Percentiles rank a stretch among this genome's conserved stretches.
Conservation (phyloP, 2,329 filamentous ascomycete species). For the Xylaria sp. region DNA sequence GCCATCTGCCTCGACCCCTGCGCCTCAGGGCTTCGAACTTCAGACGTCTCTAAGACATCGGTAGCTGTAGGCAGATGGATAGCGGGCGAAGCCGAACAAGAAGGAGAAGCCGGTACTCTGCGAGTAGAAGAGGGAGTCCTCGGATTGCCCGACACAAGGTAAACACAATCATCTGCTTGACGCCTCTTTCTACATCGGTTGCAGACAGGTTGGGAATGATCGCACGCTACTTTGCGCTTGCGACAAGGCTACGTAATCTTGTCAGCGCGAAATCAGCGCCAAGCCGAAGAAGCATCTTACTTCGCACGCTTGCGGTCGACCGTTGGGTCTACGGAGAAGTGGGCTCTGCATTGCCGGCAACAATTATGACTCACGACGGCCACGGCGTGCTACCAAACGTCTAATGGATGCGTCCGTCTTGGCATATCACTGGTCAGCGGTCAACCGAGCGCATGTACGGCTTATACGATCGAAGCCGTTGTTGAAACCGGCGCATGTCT, state of each 20-base stretch:
- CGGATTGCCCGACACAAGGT: slow-evolving; percentile 43
- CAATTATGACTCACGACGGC: slow-evolving; percentile 33
- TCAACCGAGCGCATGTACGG: neutral
- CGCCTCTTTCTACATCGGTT: slow-evolving; percentile 53
- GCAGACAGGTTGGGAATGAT: slow-evolving; percentile 56
- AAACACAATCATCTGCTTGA: slow-evolving; percentile 51
- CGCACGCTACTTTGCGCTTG: slow-evolving; percentile 57
- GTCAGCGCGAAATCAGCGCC: slow-evolving; percentile 33
- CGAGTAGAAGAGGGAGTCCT: slow-evolving; percentile 9
- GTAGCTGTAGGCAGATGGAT: neutral
- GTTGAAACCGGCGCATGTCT: slow-evolving; percentile 1
- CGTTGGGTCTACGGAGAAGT: slow-evolving; percentile 48
- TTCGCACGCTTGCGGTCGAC: slow-evolving; percentile 48
- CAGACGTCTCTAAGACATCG: slow-evolving; percentile 15
- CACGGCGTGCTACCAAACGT: slow-evolving; percentile 1
- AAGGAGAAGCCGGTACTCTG: slow-evolving; percentile 28
- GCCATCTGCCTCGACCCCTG: slow-evolving; percentile 33
- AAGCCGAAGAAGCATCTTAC: slow-evolving; percentile 39
- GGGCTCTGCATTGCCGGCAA: slow-evolving; percentile 33
- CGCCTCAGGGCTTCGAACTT: slow-evolving; percentile 35
- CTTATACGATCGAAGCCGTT: slow-evolving; percentile 2
- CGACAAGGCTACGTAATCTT: slow-evolving; percentile 54
- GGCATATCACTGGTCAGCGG: neutral
- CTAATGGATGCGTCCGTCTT: neutral
- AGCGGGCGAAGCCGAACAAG: slow-evolving; percentile 15